Percentiles rank a stretch among this genome's conserved stretches.
Conservation (phyloP, 2,329 filamentous ascomycete genomes). For the Diplocarpon mali region DNA sequence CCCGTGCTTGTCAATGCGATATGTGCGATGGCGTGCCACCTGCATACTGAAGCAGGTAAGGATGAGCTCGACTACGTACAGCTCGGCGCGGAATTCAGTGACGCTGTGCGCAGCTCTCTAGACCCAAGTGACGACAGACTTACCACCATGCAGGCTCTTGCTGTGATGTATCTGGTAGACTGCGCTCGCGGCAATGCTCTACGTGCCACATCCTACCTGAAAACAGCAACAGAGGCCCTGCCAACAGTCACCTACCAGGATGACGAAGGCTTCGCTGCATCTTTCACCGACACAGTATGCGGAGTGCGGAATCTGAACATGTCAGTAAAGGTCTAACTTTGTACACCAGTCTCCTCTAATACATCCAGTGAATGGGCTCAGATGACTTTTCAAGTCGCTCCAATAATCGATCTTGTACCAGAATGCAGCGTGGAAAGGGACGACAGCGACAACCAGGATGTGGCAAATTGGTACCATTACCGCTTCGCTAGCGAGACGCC, state of each 20-base stretch:
- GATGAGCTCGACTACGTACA: conserved; percentile 20
- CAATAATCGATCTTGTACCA: conserved; percentile 2
- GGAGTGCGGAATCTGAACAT: conserved; percentile 27
- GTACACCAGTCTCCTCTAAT: conserved; percentile 14
- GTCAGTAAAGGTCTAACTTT: conserved; percentile 17
- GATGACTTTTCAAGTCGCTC: conserved; percentile 24
- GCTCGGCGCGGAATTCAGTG: conserved; percentile 21
- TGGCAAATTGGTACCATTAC: conserved; percentile 22
- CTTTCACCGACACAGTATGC: conserved; percentile 24
- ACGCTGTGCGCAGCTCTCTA: conserved; percentile 18
- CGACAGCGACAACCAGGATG: conserved; percentile 12
- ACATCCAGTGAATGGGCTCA: conserved; percentile 27
- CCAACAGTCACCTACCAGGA: conserved; percentile 9
- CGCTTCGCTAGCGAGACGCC: conserved; percentile 11
- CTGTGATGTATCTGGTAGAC: conserved; percentile 26
- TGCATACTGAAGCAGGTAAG: conserved; percentile 17
- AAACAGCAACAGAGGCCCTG: conserved; percentile 19
- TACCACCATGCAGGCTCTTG: conserved; percentile 25
- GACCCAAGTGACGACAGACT: conserved; percentile 18
- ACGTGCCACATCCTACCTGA: conserved; percentile 24
- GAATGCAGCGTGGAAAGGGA: conserved; percentile 11
- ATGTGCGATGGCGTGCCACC: conserved; percentile 27
- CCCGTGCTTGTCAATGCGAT: conserved; percentile 26
- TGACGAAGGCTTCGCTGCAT: conserved; percentile 17
- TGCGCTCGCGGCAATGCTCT: conserved; percentile 20